Evolutionary conservation across 371 early-diverging fungal genomes (phyloP).

Genomic region (Mucor saturninus): DNA sequence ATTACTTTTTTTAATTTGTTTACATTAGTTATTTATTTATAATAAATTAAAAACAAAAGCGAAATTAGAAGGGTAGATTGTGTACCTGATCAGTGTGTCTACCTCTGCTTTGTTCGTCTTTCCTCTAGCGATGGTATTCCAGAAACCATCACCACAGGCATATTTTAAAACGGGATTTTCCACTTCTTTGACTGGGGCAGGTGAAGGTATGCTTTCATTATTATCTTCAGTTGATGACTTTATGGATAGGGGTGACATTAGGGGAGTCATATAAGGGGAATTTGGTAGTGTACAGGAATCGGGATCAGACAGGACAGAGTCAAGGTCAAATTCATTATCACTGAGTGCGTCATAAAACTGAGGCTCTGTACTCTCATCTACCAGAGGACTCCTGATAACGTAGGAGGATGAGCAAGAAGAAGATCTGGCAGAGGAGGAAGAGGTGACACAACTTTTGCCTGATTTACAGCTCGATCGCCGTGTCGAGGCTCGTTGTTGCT

Average conservation of each 20-base stretch:
- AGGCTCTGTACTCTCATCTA: conserved; percentile 18
- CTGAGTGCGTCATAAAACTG: background rate
- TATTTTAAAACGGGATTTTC: conserved; percentile 19
- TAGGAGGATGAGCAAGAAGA: conserved; percentile 17
- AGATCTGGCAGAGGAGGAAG: conserved; percentile 14
- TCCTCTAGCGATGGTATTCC: conserved; percentile 44
- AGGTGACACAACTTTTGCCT: conserved; percentile 11
- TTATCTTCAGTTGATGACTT: background rate
- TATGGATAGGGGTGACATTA: background rate
- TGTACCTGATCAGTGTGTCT: conserved; percentile 35
- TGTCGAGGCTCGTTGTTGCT: conserved; percentile 5
- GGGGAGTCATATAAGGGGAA: conserved; percentile 11
- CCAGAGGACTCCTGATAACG: background rate
- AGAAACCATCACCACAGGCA: conserved; percentile 51
- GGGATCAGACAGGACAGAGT: conserved; percentile 17
- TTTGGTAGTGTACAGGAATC: conserved; percentile 5
- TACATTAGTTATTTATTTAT: background rate
- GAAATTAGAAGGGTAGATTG: background rate
- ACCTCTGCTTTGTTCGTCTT: conserved; percentile 37
- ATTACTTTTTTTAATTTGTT: conserved; percentile 26
- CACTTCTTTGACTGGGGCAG: background rate
- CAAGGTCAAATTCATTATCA: conserved; percentile 17
- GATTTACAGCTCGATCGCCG: conserved; percentile 21
- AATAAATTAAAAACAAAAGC: background rate
- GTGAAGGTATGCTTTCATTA: background rate